A percentile compares a stretch with the other conserved stretches of the same genome.
Conservation (phyloP, 129 eudicot species). For the sunflower (Helianthus annuus) region HanXRQr2.0-SUNRISE NC_035434.2:163232509-163233008, state of each 20-base stretch:
- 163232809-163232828: not conserved
- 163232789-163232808: conserved; percentile 46
- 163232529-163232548: too few relatives aligned
- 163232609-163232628: not conserved
- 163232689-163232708: conserved; percentile 25
- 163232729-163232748: conserved; percentile 49
- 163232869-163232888: conserved; percentile 24
- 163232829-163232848: not conserved
- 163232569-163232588: not conserved
- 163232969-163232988: conserved; percentile 24
- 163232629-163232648: not conserved
- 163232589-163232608: not conserved
- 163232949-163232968: conserved; percentile 7
- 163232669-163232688: conserved; percentile 42
- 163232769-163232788: conserved; percentile 33
- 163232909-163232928: conserved; percentile 40
- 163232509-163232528: too few relatives aligned
- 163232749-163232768: conserved; percentile 18
- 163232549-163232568: too few relatives aligned
- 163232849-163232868: not conserved
- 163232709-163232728: conserved; percentile 43
- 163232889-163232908: conserved; percentile 31
- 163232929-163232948: conserved; percentile 21
- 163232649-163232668: conserved; percentile 2
- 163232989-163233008: conserved; percentile 34